Evolutionary conservation across 1,284 basidiomycete species (phyloP), one percentile per base, ranked within the genome.

Genomic region (Meripilus lineatus): DNA sequence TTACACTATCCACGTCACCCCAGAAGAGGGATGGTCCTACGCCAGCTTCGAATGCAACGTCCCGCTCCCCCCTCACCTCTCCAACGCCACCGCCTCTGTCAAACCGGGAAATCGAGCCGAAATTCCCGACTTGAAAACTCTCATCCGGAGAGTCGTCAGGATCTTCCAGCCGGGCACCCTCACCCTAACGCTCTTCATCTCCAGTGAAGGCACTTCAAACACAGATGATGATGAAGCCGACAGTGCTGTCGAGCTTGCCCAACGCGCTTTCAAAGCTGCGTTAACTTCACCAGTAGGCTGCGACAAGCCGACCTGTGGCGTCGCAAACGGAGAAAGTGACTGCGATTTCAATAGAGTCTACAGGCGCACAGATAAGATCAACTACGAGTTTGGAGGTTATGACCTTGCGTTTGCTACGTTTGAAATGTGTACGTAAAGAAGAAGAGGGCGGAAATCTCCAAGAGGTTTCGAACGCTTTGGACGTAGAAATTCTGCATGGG

Each of bases 21-120:
- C 96, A 25, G 96, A 99, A 66, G 83, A 89, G 54, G 94, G 90
- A 46, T 97, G 91, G 84, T 95, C 92, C 38, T 99, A 96, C 65
- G 96, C 96, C 40, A 91, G 87, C 55, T 99, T 99, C 69, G 96
- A 99, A 68, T 96, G 93, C 68, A 99, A 99, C 66, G 82, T 98
- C n/a, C 89, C 91, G 3, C 75, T 94, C 18, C 69, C 75, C 21
- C 28, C 8, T n/a, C 8, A 30, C 28, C n/a, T n/a, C n/a, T 58
- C 66, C 24, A 57, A 56, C 22, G 63, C 64, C 35, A 58, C 60
- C 47, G 60, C 63, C 13, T 38, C 36, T 7, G 13, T 18, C 13
- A 8, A 8, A 7, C 13, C 22, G 40, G 60, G 68, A 47, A n/a
- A n/a, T n/a, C 53, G 60, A 42, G 61, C 61, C 41, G 58, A 63